Evolutionary conservation across 768 basidiomycete genomes (phyloP).

Genomic region (Pleurotus salmoneostramineus): DNA sequence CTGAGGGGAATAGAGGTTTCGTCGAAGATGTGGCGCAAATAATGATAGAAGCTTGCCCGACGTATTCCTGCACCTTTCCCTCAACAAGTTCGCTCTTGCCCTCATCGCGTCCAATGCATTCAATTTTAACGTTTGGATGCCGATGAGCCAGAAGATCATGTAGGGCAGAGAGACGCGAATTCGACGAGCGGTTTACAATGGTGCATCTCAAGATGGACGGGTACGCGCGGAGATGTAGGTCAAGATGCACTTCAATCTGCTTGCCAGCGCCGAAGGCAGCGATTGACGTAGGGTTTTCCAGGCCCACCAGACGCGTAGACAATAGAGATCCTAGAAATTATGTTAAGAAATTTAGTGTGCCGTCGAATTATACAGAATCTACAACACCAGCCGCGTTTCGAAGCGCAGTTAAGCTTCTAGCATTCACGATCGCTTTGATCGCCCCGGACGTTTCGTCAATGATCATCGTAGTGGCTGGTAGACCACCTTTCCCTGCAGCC

Average conservation of each 20-base stretch:
- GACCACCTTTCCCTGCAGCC: slow-evolving; percentile 40
- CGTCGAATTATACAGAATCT: neutral
- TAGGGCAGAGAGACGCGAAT: slow-evolving; percentile 43
- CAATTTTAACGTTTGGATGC: slow-evolving; percentile 18
- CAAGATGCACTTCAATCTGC: slow-evolving; percentile 64
- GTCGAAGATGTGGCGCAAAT: slow-evolving; percentile 78
- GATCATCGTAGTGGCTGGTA: slow-evolving; percentile 76
- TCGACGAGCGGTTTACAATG: slow-evolving; percentile 61
- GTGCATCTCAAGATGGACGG: slow-evolving; percentile 47
- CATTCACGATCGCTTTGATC: slow-evolving; percentile 76
- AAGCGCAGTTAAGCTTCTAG: slow-evolving; percentile 71
- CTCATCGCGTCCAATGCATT: neutral
- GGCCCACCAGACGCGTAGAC: slow-evolving; percentile 52
- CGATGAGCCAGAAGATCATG: slow-evolving; percentile 15
- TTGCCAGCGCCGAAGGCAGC: slow-evolving; percentile 73
- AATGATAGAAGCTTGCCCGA: slow-evolving; percentile 50
- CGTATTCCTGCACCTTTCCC: slow-evolving; percentile 19
- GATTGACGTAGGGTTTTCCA: slow-evolving; percentile 34
- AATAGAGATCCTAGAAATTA: slow-evolving; percentile 58
- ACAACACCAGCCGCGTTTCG: slow-evolving; percentile 73
- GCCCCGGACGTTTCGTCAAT: slow-evolving; percentile 67
- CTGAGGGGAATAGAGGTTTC: slow-evolving; percentile 63
- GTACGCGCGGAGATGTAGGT: slow-evolving; percentile 56
- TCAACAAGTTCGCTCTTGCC: neutral
- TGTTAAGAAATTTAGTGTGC: neutral